Conservation (phyloP, 371 early-diverging fungal genomes). For the Mortierella sp. region DNA sequence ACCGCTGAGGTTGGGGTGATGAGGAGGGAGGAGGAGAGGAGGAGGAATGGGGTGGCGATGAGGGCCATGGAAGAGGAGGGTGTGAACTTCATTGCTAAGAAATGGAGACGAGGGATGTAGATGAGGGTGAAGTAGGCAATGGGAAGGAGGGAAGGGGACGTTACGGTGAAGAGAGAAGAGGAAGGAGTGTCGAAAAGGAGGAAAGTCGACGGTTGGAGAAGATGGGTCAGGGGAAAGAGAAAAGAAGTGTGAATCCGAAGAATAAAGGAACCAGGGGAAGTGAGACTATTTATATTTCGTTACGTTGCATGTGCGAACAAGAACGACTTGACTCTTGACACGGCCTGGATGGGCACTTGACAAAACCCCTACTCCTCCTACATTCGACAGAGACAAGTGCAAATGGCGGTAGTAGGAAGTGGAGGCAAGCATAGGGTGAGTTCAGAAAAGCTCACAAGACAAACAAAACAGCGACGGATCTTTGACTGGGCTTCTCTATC, state of each 20-base stretch:
- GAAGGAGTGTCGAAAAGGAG: background rate
- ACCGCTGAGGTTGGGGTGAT: constrained; percentile 13
- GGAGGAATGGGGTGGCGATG: background rate
- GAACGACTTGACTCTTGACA: background rate
- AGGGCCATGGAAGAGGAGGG: background rate
- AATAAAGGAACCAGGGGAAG: background rate
- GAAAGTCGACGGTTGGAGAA: background rate
- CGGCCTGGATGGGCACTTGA: background rate
- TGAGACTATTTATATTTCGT: background rate
- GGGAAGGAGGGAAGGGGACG: background rate
- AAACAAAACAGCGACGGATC: background rate
- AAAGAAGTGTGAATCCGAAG: background rate
- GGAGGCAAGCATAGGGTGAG: too few species aligned
- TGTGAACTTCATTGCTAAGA: constrained; percentile 35
- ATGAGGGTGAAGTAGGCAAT: background rate
- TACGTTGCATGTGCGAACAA: background rate
- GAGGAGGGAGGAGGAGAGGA: constrained; percentile 23
- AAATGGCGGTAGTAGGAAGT: too few species aligned
- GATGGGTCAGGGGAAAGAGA: background rate
- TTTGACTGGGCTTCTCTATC: background rate
- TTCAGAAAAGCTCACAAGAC: background rate
- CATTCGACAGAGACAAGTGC: too few species aligned
- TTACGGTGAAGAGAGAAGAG: background rate
- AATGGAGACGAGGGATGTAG: background rate
- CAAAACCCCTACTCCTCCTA: too few species aligned